Base-by-base conservation (phyloP, 2,329 filamentous ascomycete genomes). In the Chrysoporthe austroafricana region DNA sequence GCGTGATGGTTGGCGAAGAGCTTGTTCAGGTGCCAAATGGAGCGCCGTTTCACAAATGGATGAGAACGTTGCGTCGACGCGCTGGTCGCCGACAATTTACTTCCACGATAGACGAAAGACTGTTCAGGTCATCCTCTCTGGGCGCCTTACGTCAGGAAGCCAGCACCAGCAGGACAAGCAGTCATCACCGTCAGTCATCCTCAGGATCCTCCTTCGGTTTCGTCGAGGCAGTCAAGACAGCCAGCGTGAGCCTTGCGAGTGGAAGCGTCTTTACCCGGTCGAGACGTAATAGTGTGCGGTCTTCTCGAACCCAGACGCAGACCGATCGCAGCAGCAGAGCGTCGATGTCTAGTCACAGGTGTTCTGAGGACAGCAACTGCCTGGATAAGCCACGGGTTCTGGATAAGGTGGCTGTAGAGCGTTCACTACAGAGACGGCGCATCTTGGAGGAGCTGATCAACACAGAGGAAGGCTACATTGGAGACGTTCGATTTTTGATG, bases 401-500 rank as follows among this genome's bases (percentile, higher is more conserved):
- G 13, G 93, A 97, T 72, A 86, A 90, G 67, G 88, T 85, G 42
- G 89, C 91, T n/a, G 86, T 86, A 54, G 86, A 89, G 71, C 88
- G 94, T 64, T 88, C 93, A 1, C 79, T 91, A 26, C 91, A 94
- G 74, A 88, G 96, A 69, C 88, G 93, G 16, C 89, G 90, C 70
- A 89, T 97, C 50, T 79, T 98, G 46, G 92, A 96, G 75, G 96
- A 98, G 79, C 82, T 98, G 62, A 88, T 97, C 69, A 86, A 81
- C 66, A 97, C 94, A 0, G 96, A 98, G 77, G 91, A 96, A 76
- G 88, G 90, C 74, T 98, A 98, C 76, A 90, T 98, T 73, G 88
- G 90, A 18, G 95, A 97, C 74, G 79, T 98, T 67, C 93, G 93
- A 73, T 93, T 96, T 71, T 82, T 98, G 68, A 91, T 91, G 76